These are phyloP conservation scores for Hypoxylon perforatum DNA, from an alignment of 495 filamentous ascomycete genomes.

Conservation along the genomic window DNA sequence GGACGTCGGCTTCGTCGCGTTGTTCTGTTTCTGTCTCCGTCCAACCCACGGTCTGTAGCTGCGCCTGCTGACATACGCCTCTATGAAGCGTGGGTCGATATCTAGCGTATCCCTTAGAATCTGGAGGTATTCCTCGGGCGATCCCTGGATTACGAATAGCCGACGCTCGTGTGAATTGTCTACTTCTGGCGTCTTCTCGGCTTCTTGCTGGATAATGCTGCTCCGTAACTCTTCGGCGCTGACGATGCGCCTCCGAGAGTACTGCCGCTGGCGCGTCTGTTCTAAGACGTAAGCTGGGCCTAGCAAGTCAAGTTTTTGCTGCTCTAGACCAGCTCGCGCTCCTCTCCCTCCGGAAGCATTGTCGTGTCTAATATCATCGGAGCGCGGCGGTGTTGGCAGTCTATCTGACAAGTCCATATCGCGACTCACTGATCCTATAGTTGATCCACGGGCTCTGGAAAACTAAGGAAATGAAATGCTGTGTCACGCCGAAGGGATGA, in stretches of 20 bases:
- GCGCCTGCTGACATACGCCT: slow-evolving; percentile 44
- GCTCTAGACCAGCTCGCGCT: background rate
- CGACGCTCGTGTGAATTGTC: background rate
- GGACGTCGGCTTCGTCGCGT: background rate
- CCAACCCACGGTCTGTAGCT: slow-evolving; percentile 36
- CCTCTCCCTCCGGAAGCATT: background rate
- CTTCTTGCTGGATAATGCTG: background rate
- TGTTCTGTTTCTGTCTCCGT: slow-evolving; percentile 1
- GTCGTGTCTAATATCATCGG: background rate
- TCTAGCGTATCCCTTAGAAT: slow-evolving; percentile 26
- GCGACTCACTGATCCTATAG: background rate
- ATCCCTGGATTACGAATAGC: slow-evolving; percentile 46
- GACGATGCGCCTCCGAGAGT: slow-evolving; percentile 16
- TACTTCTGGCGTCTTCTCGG: background rate
- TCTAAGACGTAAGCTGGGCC: slow-evolving; percentile 36
- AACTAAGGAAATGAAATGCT: too few relatives aligned
- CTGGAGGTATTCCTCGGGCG: slow-evolving; percentile 34
- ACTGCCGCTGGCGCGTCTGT: slow-evolving; percentile 12
- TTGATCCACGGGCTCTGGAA: background rate
- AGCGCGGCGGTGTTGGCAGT: background rate
- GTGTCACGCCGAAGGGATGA: too few relatives aligned
- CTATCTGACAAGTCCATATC: background rate
- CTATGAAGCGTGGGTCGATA: slow-evolving; percentile 48
- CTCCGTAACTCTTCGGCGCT: slow-evolving; percentile 28
- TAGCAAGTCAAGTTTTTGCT: slow-evolving; percentile 3